Evolutionary conservation across 139 green algal genomes (phyloP).

Genomic region (Pseudopediastrum boryanum): DNA sequence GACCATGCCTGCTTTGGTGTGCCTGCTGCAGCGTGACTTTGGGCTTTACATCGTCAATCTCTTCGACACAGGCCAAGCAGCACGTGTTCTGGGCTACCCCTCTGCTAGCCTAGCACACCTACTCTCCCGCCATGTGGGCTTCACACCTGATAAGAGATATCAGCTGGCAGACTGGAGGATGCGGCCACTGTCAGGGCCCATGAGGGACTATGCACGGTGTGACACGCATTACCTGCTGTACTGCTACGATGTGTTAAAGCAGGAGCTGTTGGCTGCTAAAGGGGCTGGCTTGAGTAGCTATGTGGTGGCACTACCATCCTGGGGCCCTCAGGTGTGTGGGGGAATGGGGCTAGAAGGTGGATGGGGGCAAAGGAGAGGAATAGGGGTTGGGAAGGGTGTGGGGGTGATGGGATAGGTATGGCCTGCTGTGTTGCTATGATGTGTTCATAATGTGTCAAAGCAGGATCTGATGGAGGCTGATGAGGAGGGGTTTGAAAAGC

Average conservation of each 20-base stretch:
- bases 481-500: too few relatives aligned
- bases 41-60: slow-evolving; percentile 93
- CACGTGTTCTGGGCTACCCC: slow-evolving; percentile 63
- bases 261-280: slow-evolving; percentile 37
- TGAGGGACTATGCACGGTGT: slow-evolving; percentile 86
- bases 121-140: slow-evolving; percentile 60
- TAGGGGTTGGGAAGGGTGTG: too few relatives aligned
- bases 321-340: too few relatives aligned
- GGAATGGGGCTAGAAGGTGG: too few relatives aligned
- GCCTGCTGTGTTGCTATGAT: too few relatives aligned
- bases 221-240: slow-evolving; percentile 96
- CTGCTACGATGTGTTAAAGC: slow-evolving; percentile 81
- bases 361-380: too few relatives aligned
- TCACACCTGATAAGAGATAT: slow-evolving; percentile 48
- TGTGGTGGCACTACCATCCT: too few relatives aligned
- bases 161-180: slow-evolving; percentile 96
- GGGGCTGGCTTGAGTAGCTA: neutral
- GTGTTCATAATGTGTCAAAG: too few relatives aligned
- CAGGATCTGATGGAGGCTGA: too few relatives aligned
- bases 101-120: slow-evolving; percentile 76
- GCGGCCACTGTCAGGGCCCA: slow-evolving; percentile 76
- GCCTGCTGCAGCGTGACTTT: slow-evolving; percentile 85
- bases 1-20: too few relatives aligned
- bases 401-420: too few relatives aligned
- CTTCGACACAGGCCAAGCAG: slow-evolving; percentile 94